Conservation (phyloP, 2,329 filamentous ascomycete genomes). For the Hortaea werneckii region DNA sequence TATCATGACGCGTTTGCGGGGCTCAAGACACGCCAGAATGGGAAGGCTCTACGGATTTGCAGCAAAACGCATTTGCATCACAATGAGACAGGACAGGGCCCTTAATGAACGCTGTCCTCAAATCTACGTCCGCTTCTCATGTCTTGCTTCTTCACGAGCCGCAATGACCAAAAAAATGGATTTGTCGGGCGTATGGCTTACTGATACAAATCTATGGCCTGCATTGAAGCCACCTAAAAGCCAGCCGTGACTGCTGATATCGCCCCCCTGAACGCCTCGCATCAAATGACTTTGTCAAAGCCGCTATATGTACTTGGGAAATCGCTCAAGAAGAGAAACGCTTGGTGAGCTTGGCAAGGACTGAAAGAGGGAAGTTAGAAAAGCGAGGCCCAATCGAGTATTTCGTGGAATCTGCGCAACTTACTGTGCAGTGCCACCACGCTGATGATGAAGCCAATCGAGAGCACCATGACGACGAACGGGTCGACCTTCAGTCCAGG, state of each 20-base stretch:
- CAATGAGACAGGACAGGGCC: too few species aligned
- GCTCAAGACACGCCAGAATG: too few species aligned
- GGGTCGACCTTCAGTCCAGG: slow-evolving; percentile 96
- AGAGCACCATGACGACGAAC: slow-evolving; percentile 91
- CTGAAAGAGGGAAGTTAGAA: slow-evolving; percentile 36
- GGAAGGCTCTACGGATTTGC: too few species aligned
- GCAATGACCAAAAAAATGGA: neutral
- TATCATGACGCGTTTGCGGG: too few species aligned
- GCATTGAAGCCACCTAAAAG: too few species aligned
- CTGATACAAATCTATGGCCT: too few species aligned
- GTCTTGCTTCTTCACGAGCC: neutral
- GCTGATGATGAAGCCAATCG: slow-evolving; percentile 96
- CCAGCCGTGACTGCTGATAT: neutral
- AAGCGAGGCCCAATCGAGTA: neutral
- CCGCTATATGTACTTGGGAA: neutral
- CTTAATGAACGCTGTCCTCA: too few species aligned
- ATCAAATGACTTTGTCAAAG: neutral
- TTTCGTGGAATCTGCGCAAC: slow-evolving; percentile 22
- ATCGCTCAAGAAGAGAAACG: slow-evolving; percentile 55
- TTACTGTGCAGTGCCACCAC: slow-evolving; percentile 95
- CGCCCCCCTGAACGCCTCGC: slow-evolving; percentile 5
- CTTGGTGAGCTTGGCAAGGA: slow-evolving; percentile 90
- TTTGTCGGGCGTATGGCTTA: neutral
- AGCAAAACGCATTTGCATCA: too few species aligned
- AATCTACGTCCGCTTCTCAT: too few species aligned